These are phyloP conservation scores for Hysterangium stoloniferum DNA, from an alignment of 768 basidiomycete genomes.

Conservation along the genomic window DNA sequence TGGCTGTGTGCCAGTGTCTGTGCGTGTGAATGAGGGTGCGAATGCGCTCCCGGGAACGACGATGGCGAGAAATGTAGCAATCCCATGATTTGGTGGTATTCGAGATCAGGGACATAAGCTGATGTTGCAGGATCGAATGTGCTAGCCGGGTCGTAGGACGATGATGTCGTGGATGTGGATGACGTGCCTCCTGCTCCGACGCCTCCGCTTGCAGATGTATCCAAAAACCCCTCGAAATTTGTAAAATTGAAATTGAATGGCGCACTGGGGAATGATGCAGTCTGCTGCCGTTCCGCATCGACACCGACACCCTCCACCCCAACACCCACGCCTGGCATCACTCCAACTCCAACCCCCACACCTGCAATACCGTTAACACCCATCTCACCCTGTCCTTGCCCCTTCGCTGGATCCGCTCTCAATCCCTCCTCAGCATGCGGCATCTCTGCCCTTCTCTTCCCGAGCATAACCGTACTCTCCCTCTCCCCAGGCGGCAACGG, in stretches of 20 bases:
- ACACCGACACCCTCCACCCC: no score
- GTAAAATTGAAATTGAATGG: constrained; percentile 1
- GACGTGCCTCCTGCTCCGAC: background rate
- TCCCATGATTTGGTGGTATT: constrained; percentile 57
- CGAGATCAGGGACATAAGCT: no score
- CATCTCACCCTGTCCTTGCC: background rate
- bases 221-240: background rate
- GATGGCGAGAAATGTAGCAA: background rate
- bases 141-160: background rate
- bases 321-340: no score
- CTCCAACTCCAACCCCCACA: no score
- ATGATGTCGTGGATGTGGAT: background rate
- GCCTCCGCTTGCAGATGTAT: background rate
- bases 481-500: constrained; percentile 40
- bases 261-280: constrained; percentile 1
- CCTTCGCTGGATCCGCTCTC: constrained; percentile 61
- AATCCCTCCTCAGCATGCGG: constrained; percentile 74
- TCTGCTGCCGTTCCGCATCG: constrained; percentile 1
- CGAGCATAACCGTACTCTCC: constrained; percentile 2
- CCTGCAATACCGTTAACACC: no score
- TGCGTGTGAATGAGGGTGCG: constrained; percentile 47
- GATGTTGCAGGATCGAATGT: no score
- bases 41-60: no score
- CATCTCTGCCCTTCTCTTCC: constrained; percentile 74
- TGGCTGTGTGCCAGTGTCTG: constrained; percentile 25